Base-by-base conservation (phyloP, 1,284 basidiomycete genomes). In the Melampsora americana region DNA sequence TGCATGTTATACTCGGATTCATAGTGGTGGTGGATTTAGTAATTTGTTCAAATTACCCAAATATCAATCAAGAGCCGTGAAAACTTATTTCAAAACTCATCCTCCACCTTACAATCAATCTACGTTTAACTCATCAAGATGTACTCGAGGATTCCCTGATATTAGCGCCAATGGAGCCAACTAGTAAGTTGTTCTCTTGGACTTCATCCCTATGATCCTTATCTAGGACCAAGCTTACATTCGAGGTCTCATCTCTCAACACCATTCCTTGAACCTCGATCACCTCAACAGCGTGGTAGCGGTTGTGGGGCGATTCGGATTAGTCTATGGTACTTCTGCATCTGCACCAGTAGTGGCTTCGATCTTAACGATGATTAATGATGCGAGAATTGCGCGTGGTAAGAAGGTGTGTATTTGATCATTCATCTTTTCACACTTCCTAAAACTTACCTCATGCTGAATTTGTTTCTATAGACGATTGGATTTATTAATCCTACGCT, bases 11-110 rank as follows among this genome's bases (percentile, higher is more conserved):
- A 81, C 83, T 70, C 83, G 84, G 23, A 82, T 83, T 65, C 87
- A 87, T 81, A 88, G 87, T 59, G 89, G 90, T 9, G 90, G 89
- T 74, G 90, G 90, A 2, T 90, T 90, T 83, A 87, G 86, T 79
- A 85, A 89, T 80, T 79, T 89, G 86, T 90, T 89, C 82, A 32
- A 83, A 28, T 85, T 86, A 12, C 89, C 89, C 0, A 18, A 66
- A 0, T 90, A 88, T 79, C 89, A 90, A 81, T 78, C 85, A 2
- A 42, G 75, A 3, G 86, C 83, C 18, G 86, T 87, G 16, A 78
- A 79, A 69, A 81, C 79, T 16, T 86, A 82, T 79, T 79, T 86
- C 77, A 81, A 78, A 39, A 79, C 77, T 80, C 75, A 74, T 62
- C 46, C 67, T 14, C 77, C 86, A 12, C 83, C 86, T 56, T 87